These are phyloP conservation scores for Scenedesmus sp. DNA, from an alignment of 163 green algal genomes.

Conservation along the genomic window DNA sequence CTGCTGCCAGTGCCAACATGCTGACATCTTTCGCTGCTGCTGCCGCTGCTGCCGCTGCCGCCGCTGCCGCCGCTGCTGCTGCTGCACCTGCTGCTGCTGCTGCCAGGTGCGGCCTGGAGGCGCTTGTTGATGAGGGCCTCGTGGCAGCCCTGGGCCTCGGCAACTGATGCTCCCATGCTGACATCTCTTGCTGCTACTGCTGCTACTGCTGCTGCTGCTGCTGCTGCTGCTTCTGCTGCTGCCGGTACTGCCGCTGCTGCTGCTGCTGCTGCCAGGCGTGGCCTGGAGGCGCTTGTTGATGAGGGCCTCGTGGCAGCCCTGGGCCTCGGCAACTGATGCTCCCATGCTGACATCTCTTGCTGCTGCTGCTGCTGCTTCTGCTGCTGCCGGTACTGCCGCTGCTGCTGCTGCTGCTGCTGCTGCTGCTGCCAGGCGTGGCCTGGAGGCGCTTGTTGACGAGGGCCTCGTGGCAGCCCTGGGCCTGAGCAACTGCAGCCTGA, in stretches of 20 bases:
- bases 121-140: not conserved
- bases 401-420: not conserved
- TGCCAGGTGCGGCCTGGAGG: not conserved
- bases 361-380: not conserved
- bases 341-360: slow-evolving; percentile 29
- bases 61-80: too few species aligned
- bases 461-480: slow-evolving; percentile 83
- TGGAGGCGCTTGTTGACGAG: slow-evolving; percentile 88
- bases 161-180: not conserved
- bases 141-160: too few species aligned
- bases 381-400: not conserved
- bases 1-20: too few species aligned
- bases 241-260: not conserved
- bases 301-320: slow-evolving; percentile 78
- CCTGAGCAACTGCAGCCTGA: slow-evolving; percentile 87
- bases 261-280: slow-evolving; percentile 63
- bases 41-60: too few species aligned
- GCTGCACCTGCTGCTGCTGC: too few species aligned
- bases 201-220: not conserved
- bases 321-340: slow-evolving; percentile 88
- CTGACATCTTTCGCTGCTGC: too few species aligned
- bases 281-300: slow-evolving; percentile 88
- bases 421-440: slow-evolving; percentile 67
- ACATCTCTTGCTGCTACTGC: not conserved
- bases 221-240: not conserved